A percentile compares a stretch with the other conserved stretches of the same genome.
Evolutionary conservation across 805 yeast species (phyloP).

Genomic region (Hyphopichia homilentoma): DNA sequence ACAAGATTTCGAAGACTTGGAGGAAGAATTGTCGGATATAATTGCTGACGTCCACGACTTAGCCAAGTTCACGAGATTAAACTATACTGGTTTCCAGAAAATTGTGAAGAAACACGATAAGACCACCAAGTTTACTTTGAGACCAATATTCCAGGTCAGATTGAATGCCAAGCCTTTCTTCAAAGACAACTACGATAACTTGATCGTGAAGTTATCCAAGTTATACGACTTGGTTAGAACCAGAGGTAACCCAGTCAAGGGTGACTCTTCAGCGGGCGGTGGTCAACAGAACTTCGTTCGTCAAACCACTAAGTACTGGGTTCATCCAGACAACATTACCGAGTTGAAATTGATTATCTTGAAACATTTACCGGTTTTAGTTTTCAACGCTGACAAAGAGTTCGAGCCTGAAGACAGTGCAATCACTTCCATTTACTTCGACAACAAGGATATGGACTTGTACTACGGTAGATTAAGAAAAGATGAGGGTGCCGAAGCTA

Average conservation of each 20-base stretch:
- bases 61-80: constrained; percentile 88
- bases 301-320: constrained; percentile 99
- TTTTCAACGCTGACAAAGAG: constrained; percentile 94
- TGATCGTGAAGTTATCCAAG: constrained; percentile 85
- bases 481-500: constrained; percentile 98
- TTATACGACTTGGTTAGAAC: constrained; percentile 92
- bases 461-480: constrained; percentile 93
- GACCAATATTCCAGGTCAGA: constrained; percentile 91
- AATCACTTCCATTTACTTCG: constrained; percentile 94
- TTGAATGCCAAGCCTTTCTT: constrained; percentile 92
- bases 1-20: constrained; percentile 41
- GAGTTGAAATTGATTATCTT: constrained; percentile 89
- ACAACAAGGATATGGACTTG: constrained; percentile 81
- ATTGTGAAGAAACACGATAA: constrained; percentile 96
- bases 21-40: constrained; percentile 55
- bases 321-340: constrained; percentile 96
- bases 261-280: constrained; percentile 98
- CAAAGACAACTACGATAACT: constrained; percentile 87
- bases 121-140: constrained; percentile 63
- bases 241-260: constrained; percentile 90
- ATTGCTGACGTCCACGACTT: constrained; percentile 97
- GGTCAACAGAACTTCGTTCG: constrained; percentile 96
- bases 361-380: constrained; percentile 95
- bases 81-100: constrained; percentile 96
- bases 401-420: constrained; percentile 94